Conservation (phyloP, 2,329 filamentous ascomycete genomes). For the Apiospora aurea region DNA sequence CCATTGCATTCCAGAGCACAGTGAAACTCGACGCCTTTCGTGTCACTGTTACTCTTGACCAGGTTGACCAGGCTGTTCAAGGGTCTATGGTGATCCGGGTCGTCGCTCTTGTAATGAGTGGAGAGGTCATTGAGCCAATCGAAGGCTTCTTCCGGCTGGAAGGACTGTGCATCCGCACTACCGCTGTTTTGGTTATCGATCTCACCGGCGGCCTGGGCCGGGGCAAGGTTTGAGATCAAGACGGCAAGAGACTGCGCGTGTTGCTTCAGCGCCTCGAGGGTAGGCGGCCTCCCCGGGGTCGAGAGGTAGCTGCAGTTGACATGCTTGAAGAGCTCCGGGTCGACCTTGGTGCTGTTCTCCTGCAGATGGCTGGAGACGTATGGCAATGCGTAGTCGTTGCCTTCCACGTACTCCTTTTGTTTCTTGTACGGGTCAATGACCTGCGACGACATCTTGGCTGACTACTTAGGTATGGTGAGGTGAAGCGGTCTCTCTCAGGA, state of each 20-base stretch:
- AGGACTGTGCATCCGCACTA: constrained; percentile 35
- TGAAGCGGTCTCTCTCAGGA: not conserved
- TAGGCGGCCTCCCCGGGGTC: constrained; percentile 57
- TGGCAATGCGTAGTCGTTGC: constrained; percentile 50
- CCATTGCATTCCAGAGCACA: constrained; percentile 50
- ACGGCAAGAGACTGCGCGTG: constrained; percentile 64
- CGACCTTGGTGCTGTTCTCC: constrained; percentile 39
- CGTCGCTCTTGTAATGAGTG: constrained; percentile 56
- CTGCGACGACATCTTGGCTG: constrained; percentile 27
- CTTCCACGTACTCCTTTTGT: constrained; percentile 46
- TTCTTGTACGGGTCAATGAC: constrained; percentile 31
- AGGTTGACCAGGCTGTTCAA: constrained; percentile 56
- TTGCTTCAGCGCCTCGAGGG: constrained; percentile 64
- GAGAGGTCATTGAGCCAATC: constrained; percentile 63
- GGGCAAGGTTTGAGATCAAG: constrained; percentile 57
- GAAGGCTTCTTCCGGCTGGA: constrained; percentile 56
- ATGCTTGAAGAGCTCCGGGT: constrained; percentile 49
- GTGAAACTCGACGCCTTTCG: constrained; percentile 49
- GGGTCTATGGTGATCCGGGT: constrained; percentile 54
- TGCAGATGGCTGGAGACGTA: constrained; percentile 49
- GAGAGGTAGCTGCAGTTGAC: constrained; percentile 67
- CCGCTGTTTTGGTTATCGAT: constrained; percentile 38
- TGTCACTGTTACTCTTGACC: constrained; percentile 51
- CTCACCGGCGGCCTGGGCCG: constrained; percentile 44
- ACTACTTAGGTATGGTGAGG: constrained; percentile 12